Base-by-base conservation (phyloP, 768 basidiomycete genomes). In the Kwoniella pini region DNA sequence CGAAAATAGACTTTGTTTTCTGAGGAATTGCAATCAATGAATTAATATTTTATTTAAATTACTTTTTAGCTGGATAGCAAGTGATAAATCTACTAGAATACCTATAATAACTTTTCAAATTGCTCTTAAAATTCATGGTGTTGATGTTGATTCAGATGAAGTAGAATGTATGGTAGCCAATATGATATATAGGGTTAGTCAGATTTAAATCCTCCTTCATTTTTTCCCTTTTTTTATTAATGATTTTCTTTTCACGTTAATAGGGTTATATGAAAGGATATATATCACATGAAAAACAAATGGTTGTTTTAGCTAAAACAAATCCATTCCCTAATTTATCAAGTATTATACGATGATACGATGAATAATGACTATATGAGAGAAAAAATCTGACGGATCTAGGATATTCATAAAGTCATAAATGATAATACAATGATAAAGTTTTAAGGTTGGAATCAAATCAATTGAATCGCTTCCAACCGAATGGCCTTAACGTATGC, bases 81-180 rank as follows among this genome's bases (percentile, higher is more conserved):
- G 84, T 5, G 84, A 85, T 43, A 90, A 88, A 68, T 81, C 83
- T 6, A 87, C 89, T 0, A 83, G 93, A 15, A 87, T 98, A 49
- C 87, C 90, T 0, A 84, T 96, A 50, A 81, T 84, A 2, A 84
- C 88, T 80, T 93, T 97, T 79, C 87, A 88, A 71, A 81, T 81
- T n/a, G 87, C 89, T 4, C 80, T 95, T 49, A 81, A 80, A 52
- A 79, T 91, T 57, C 87, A 88, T 3, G 89, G 88, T 2, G 83
- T 85, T 60, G 84, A 71, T 12, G 85, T 89, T 22, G 82, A 86
- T 7, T 74, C 82, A 61, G 92, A 89, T 66, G 93, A 95, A 77
- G 90, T 90, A 1, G 93, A 97, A 78, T 96, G 93, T 77, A 84
- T 93, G 52, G 85, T 96, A 7, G 92, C 93, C 27, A 94, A 94